Percentiles rank a stretch among this genome's conserved stretches.
Evolutionary conservation across 2,329 filamentous ascomycete genomes (phyloP).

Genomic region (Pseudogymnoascus sp.): DNA sequence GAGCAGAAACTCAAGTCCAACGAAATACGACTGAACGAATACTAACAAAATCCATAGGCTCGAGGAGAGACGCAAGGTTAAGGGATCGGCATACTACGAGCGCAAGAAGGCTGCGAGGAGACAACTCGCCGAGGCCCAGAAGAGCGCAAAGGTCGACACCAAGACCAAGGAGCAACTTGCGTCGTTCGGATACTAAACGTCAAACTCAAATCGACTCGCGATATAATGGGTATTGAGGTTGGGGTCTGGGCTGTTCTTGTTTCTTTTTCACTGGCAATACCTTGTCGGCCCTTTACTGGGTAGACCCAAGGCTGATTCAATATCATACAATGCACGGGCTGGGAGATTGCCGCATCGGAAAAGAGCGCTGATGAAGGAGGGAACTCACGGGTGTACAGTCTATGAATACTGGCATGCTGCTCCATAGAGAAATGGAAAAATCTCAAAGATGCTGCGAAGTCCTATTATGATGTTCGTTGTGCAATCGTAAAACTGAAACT

Average conservation of each 20-base stretch:
- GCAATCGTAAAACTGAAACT: neutral
- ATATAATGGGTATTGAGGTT: conserved; percentile 12
- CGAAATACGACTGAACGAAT: neutral
- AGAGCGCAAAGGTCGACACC: conserved; percentile 76
- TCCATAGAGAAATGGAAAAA: conserved; percentile 26
- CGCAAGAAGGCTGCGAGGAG: conserved; percentile 95
- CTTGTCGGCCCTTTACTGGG: conserved; percentile 25
- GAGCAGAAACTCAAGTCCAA: conserved; percentile 18
- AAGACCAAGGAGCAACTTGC: conserved; percentile 85
- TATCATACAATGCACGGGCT: conserved; percentile 21
- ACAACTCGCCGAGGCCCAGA: conserved; percentile 88
- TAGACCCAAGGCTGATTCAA: conserved; percentile 25
- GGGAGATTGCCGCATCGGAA: conserved; percentile 24
- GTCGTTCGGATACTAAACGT: conserved; percentile 77
- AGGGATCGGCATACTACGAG: conserved; percentile 98
- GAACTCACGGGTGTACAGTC: conserved; percentile 27
- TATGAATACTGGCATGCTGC: conserved; percentile 25
- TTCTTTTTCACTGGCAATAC: conserved; percentile 26
- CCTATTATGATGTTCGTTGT: conserved; percentile 11
- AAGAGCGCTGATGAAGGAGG: conserved; percentile 23
- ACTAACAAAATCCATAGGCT: conserved; percentile 52
- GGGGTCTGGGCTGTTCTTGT: conserved; percentile 19
- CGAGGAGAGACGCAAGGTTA: conserved; percentile 99
- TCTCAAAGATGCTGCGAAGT: conserved; percentile 21
- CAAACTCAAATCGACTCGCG: conserved; percentile 8